Evolutionary conservation across 805 yeast genomes (phyloP).

Genomic region (Yarrowia bubula): DNA sequence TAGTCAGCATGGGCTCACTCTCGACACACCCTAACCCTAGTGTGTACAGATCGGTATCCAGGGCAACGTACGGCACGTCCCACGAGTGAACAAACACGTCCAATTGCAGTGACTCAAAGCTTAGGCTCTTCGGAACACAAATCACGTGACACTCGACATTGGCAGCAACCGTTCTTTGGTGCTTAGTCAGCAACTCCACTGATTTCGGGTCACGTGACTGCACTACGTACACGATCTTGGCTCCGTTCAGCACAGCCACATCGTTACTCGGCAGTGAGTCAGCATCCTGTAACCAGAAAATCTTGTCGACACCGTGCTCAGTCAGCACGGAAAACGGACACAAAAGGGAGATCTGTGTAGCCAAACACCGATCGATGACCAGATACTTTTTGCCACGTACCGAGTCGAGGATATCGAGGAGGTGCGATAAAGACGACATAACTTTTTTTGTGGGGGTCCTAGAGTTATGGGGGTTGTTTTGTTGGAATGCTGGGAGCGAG

Average conservation of each 20-base stretch:
- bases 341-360: constrained; percentile 52
- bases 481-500: not conserved
- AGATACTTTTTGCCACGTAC: constrained; percentile 36
- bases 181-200: not conserved
- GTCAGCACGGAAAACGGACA: constrained; percentile 56
- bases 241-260: not conserved
- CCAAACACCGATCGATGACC: constrained; percentile 48
- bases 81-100: constrained; percentile 8
- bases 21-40: not conserved
- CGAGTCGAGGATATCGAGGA: constrained; percentile 9
- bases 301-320: constrained; percentile 49
- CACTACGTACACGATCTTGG: not conserved
- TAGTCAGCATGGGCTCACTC: not conserved
- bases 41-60: not conserved
- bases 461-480: not conserved
- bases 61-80: constrained; percentile 3
- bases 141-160: constrained; percentile 17
- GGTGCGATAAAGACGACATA: not conserved
- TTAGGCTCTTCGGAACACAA: not conserved
- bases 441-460: not conserved
- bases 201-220: not conserved
- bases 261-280: constrained; percentile 22
- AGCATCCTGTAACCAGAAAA: constrained; percentile 46
- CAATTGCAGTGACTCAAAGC: not conserved
- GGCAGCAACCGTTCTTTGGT: not conserved